Evolutionary conservation across 176 grass and related monocot species (phyloP).

Genomic region (Musa itinerans): DNA sequence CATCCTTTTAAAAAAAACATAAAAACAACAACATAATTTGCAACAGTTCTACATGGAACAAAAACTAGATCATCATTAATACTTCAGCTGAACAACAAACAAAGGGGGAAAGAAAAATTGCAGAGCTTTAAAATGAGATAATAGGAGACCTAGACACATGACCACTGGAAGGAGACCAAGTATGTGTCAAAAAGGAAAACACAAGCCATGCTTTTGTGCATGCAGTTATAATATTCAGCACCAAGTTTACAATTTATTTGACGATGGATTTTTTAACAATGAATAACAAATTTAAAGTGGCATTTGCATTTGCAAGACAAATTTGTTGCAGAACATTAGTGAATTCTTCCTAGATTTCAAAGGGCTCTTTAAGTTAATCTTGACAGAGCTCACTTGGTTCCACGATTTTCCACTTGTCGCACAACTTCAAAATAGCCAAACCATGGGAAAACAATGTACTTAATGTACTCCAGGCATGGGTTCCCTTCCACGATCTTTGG

Average conservation of each 20-base stretch:
- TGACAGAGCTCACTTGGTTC: not conserved
- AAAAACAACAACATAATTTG: not conserved
- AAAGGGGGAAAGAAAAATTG: too few relatives aligned
- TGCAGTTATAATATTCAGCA: too few relatives aligned
- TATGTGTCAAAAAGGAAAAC: too few relatives aligned
- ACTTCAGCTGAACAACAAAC: not conserved
- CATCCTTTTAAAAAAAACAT: not conserved
- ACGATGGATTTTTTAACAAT: too few relatives aligned
- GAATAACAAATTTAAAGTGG: not conserved
- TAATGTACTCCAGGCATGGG: not conserved
- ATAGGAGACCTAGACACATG: too few relatives aligned
- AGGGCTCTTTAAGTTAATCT: not conserved
- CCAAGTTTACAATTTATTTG: too few relatives aligned
- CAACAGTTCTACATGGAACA: too few relatives aligned
- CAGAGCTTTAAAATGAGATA: too few relatives aligned
- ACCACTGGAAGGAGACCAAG: too few relatives aligned
- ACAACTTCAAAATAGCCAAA: not conserved
- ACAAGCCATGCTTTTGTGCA: too few relatives aligned
- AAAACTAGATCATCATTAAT: not conserved
- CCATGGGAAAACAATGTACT: not conserved
- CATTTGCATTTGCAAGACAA: not conserved
- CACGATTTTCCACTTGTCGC: not conserved
- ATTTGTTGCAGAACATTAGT: not conserved
- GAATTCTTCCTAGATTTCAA: not conserved
- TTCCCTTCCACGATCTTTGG: slow-evolving; percentile 2